Base-by-base conservation (phyloP, 1,284 basidiomycete species). In the Paramarasmius palmivorus region DNA sequence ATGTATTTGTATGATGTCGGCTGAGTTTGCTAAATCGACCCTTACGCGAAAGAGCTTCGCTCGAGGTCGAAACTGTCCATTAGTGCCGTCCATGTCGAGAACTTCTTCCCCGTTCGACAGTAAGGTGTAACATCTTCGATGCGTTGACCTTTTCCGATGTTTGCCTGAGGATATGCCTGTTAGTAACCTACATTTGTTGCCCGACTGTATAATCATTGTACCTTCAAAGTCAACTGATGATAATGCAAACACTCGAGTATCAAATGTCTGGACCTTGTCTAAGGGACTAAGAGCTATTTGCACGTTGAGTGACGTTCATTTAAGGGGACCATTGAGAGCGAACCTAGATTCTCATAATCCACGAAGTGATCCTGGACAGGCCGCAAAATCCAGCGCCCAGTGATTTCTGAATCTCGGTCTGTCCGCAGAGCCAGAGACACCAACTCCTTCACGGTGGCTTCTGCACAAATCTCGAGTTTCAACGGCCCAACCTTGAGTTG, bases 351-450 rank as follows among this genome's bases (percentile, higher is more conserved):
- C 17, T 25, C 51, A 20, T 47, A 40, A 46, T 53, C 51, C n/a
- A 53, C 22, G 44, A 53, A 53, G 14, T 23, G 35, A 46, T 53
- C 42, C 23, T 19, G 45, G 17, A 53, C 44, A 2, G 44, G 42
- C 34, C 36, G 29, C 25, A 20, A 23, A 50, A 26, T 20, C 19
- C 36, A 42, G 50, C 23, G 52, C 50, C 37, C 49, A 52, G 19
- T 56, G 49, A 14, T 35, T 56, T 44, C 50, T 49, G 29, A 56
- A 44, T 40, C 44, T 50, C 25, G 48, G n/a, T 35, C n/a, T n/a
- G n/a, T n/a, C n/a, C n/a, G n/a, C n/a, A n/a, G n/a, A n/a, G n/a
- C n/a, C n/a, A n/a, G n/a, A n/a, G 22, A 39, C 12, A 56, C 49
- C 14, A 52, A n/a, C 23, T 37, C 44, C 19, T 52, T 38, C 8